Evolutionary conservation across 2,329 filamentous ascomycete species (phyloP).

Genomic region (Colletotrichum magnum): DNA sequence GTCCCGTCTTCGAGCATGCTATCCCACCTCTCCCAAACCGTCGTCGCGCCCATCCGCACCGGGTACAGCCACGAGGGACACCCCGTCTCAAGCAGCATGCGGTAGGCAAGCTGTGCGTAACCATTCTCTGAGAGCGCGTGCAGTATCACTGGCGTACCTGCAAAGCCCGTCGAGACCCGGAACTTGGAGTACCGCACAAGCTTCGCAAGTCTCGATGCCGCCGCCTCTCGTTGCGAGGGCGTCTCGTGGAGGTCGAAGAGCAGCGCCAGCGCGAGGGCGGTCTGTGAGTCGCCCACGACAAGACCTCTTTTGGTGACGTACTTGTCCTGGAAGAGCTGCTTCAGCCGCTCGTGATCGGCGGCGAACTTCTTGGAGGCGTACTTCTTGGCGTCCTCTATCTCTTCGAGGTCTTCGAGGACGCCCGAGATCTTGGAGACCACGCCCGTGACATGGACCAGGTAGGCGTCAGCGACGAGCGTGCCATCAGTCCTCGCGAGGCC

Average conservation of each 20-base stretch:
- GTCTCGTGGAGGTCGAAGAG: slow-evolving; percentile 52
- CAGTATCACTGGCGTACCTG: slow-evolving; percentile 43
- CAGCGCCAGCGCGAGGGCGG: slow-evolving; percentile 46
- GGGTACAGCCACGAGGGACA: slow-evolving; percentile 56
- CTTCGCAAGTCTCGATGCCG: slow-evolving; percentile 34
- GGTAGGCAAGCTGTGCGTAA: slow-evolving; percentile 47
- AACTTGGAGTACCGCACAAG: slow-evolving; percentile 11
- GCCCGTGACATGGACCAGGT: slow-evolving; percentile 54
- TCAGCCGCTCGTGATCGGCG: not conserved
- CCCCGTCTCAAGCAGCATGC: slow-evolving; percentile 52
- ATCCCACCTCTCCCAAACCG: slow-evolving; percentile 60
- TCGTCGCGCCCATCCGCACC: slow-evolving; percentile 56
- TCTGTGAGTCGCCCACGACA: slow-evolving; percentile 43
- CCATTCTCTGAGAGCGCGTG: slow-evolving; percentile 35
- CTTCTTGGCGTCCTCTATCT: slow-evolving; percentile 64
- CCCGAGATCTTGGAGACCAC: slow-evolving; percentile 61
- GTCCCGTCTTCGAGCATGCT: slow-evolving; percentile 52
- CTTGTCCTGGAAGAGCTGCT: slow-evolving; percentile 42
- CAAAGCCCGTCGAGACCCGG: slow-evolving; percentile 44
- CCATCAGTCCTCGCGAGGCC: slow-evolving; percentile 56
- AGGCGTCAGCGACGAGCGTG: slow-evolving; percentile 61
- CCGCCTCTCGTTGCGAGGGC: slow-evolving; percentile 40
- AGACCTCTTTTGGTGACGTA: slow-evolving; percentile 41
- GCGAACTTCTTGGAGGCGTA: slow-evolving; percentile 63
- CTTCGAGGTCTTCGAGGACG: slow-evolving; percentile 52